A percentile compares a stretch with the other conserved stretches of the same genome.
Evolutionary conservation across 2,329 filamentous ascomycete genomes (phyloP).

Genomic region (Sporothrix sp.): DNA sequence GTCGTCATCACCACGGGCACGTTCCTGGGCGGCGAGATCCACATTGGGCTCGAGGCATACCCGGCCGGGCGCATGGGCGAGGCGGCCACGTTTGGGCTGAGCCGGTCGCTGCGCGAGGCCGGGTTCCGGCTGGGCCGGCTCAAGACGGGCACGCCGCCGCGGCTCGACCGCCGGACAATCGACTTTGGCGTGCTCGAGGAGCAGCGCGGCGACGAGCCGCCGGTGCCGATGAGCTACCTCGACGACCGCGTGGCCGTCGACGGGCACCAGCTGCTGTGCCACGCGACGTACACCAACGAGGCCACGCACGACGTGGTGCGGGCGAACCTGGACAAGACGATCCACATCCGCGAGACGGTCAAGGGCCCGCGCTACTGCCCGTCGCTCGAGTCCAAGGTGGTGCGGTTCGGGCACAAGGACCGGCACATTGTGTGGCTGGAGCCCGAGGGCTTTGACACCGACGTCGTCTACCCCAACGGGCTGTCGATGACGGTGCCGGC

Average conservation of each 20-base stretch:
- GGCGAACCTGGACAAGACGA: slow-evolving; percentile 85
- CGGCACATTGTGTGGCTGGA: slow-evolving; percentile 93
- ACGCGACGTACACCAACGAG: slow-evolving; percentile 79
- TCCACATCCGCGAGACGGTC: slow-evolving; percentile 92
- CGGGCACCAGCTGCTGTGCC: slow-evolving; percentile 70
- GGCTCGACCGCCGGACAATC: slow-evolving; percentile 73
- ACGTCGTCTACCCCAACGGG: slow-evolving; percentile 91
- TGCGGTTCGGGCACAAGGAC: slow-evolving; percentile 72
- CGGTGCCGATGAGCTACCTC: slow-evolving; percentile 83
- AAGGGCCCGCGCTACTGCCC: slow-evolving; percentile 93
- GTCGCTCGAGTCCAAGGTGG: slow-evolving; percentile 87
- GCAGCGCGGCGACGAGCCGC: slow-evolving; percentile 76
- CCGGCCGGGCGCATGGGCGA: slow-evolving; percentile 91
- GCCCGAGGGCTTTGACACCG: slow-evolving; percentile 84
- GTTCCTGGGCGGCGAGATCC: slow-evolving; percentile 91
- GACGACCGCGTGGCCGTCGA: slow-evolving; percentile 69
- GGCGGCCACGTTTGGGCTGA: slow-evolving; percentile 82
- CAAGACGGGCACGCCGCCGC: slow-evolving; percentile 92
- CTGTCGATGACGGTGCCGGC: slow-evolving; percentile 93
- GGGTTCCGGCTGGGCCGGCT: slow-evolving; percentile 83
- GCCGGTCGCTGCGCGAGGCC: slow-evolving; percentile 78
- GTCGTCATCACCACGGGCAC: slow-evolving; percentile 96
- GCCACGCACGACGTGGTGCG: slow-evolving; percentile 74
- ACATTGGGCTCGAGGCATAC: slow-evolving; percentile 77
- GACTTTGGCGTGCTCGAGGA: slow-evolving; percentile 61